These are phyloP conservation scores for Aspergillus transmontanensis DNA, from an alignment of 2,329 filamentous ascomycete species.

Conservation along the genomic window DNA sequence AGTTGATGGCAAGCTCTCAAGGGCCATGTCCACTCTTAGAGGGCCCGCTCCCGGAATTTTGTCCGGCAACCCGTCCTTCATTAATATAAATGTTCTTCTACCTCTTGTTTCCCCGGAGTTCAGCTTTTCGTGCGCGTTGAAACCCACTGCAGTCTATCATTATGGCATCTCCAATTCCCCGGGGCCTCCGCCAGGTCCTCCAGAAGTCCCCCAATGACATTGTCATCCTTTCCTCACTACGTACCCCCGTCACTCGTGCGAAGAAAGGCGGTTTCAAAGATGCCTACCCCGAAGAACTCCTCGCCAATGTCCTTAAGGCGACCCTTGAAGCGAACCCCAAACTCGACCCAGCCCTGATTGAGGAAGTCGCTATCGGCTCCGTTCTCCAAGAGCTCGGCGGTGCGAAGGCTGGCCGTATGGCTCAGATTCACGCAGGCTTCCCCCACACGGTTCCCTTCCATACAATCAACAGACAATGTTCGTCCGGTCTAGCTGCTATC, in stretches of 20 bases:
- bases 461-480: constrained; percentile 87
- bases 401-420: constrained; percentile 88
- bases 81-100: constrained; percentile 28
- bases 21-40: constrained; percentile 21
- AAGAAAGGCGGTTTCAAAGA: constrained; percentile 84
- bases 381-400: constrained; percentile 91
- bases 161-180: constrained; percentile 55
- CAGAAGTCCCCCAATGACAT: constrained; percentile 78
- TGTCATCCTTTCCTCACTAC: constrained; percentile 86
- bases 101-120: constrained; percentile 8
- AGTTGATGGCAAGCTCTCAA: constrained; percentile 23
- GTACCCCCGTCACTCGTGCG: constrained; percentile 81
- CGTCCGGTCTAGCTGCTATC: constrained; percentile 75
- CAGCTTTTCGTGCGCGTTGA: constrained; percentile 7
- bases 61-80: constrained; percentile 42
- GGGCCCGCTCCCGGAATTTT: constrained; percentile 35
- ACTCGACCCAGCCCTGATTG: constrained; percentile 68
- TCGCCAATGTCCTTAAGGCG: constrained; percentile 64
- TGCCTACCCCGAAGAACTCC: constrained; percentile 87
- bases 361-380: constrained; percentile 85
- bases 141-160: constrained; percentile 16
- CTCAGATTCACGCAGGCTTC: constrained; percentile 80
- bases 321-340: constrained; percentile 73
- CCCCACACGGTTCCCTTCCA: constrained; percentile 73
- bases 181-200: constrained; percentile 75